Evolutionary conservation across 495 filamentous ascomycete genomes (phyloP), one percentile per base, ranked within the genome.

Genomic region (Glutinoglossum americanum): DNA sequence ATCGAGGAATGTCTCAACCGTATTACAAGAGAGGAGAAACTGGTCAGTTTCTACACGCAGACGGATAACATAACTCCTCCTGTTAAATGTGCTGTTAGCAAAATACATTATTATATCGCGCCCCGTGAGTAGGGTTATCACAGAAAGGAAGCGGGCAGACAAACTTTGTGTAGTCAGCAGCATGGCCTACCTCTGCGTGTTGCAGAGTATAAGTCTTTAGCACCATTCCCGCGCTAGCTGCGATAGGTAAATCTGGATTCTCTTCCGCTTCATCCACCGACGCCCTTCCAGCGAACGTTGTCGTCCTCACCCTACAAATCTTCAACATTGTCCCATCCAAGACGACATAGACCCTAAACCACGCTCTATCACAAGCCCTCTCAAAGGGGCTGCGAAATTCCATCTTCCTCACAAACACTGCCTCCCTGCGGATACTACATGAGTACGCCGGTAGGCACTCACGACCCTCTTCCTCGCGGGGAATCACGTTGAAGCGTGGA

Each of bases 111-210:
- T 35, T 15, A 27, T 54, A 25, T 27, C 51, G 9, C 30, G 9
- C 9, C 9, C 30, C 30, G 6, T 19, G 30, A 30, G 26, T 21
- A 44, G 56, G n/a, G 17, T n/a, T 15, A 21, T 11, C 6, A 27
- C 26, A 13, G 8, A 58, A 9, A 17, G 67, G 69, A 2, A 66
- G 58, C 21, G 62, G n/a, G 65, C 61, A 59, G 59, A 68, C 68
- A 54, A 65, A 78, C 72, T 82, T 81, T 59, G 71, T 65, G 63
- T 80, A 79, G 67, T 84, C 81, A 15, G 73, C 69, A 11, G 81
- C 81, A 28, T 82, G 72, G 15, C 81, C 81, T 39, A 79, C 75
- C 64, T 84, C 80, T 32, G 80, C 81, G 61, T 83, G 73, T 53
- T 82, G 75, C 26, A 84, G 69, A 32, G 76, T 77, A 64, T 80